Evolutionary conservation across 805 yeast species (phyloP).

Genomic region (Candida nonsorbophila): DNA sequence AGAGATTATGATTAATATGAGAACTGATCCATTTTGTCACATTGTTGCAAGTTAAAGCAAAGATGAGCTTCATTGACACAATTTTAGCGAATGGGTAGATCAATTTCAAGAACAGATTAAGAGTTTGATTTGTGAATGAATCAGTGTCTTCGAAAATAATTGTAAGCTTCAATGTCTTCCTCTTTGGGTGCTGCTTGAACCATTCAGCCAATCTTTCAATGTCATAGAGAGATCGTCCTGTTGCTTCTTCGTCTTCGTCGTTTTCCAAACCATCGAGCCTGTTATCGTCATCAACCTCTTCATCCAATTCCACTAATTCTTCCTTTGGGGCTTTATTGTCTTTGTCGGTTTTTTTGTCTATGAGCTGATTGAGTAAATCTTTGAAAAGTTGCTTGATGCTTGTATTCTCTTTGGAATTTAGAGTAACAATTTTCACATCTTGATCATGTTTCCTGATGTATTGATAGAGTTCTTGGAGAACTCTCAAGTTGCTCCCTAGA

Average conservation of each 20-base stretch:
- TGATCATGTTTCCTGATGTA: conserved; percentile 6
- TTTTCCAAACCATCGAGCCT: conserved; percentile 32
- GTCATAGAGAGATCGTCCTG: too few species aligned
- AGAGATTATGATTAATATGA: conserved; percentile 24
- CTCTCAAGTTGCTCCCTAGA: conserved; percentile 34
- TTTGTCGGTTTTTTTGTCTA: conserved; percentile 8
- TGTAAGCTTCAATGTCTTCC: conserved; percentile 2
- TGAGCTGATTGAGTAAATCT: conserved; percentile 26
- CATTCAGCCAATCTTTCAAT: too few species aligned
- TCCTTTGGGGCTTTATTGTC: conserved; percentile 12
- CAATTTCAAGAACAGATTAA: conserved; percentile 30
- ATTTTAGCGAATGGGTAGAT: conserved; percentile 18
- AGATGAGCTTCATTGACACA: conserved; percentile 28
- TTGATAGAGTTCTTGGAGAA: conserved; percentile 27
- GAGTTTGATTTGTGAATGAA: conserved; percentile 25
- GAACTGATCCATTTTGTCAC: conserved; percentile 32
- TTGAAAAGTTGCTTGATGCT: conserved; percentile 29
- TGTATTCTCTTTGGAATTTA: conserved; percentile 26
- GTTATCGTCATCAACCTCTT: conserved; percentile 15
- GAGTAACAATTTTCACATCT: conserved; percentile 16
- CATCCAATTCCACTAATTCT: conserved; percentile 11
- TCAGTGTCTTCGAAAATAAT: conserved; percentile 34
- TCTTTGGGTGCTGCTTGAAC: not conserved
- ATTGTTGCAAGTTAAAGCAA: conserved; percentile 31
- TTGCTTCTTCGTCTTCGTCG: conserved; percentile 24